Evolutionary conservation across 768 basidiomycete genomes (phyloP), one percentile per base, ranked within the genome.

Genomic region (Tulasnella sp.): DNA sequence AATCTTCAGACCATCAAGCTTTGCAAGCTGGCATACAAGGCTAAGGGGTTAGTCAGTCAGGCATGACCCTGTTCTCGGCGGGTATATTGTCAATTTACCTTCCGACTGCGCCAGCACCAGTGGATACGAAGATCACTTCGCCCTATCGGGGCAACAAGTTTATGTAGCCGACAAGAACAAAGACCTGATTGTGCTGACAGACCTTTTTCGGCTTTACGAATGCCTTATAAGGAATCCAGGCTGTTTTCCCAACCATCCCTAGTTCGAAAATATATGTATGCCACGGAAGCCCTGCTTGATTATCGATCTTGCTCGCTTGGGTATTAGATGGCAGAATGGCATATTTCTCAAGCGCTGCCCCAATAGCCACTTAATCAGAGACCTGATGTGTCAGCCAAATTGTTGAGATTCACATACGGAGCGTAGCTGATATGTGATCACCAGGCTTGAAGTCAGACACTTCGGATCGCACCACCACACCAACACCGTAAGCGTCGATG

Each of bases 71-170:
- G 4, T 5, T 20, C 22, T 72, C 4, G 19, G 16, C 13, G 34
- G 50, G n/a, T 33, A 16, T 45, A 49, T 19, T 29, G 22, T 20
- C 5, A 0, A 16, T 76, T 37, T 58, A 77, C 75, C 75, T 74
- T 56, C 81, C 82, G 22, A 85, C 80, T 10, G 78, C 40, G 55
- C 72, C 72, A 4, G 68, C 66, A 0, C 67, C 75, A 3, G 72
- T 65, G 1, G 65, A 66, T 13, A 79, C 67, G 54, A 75, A 78
- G n/a, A 67, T 71, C 1, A 65, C 67, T 54, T 78, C 72, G 4
- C 76, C 75, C 67, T 71, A 13, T 3, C 16, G 22, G 24, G 19
- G 25, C 31, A 25, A 9, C 4, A 1, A n/a, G n/a, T 43, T 9
- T 13, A 45, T 6, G 25, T 24, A n/a, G 28, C 28, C 15, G 15